Conservation (phyloP, 2,329 filamentous ascomycete species). For the Fusarium domesticum region DNA sequence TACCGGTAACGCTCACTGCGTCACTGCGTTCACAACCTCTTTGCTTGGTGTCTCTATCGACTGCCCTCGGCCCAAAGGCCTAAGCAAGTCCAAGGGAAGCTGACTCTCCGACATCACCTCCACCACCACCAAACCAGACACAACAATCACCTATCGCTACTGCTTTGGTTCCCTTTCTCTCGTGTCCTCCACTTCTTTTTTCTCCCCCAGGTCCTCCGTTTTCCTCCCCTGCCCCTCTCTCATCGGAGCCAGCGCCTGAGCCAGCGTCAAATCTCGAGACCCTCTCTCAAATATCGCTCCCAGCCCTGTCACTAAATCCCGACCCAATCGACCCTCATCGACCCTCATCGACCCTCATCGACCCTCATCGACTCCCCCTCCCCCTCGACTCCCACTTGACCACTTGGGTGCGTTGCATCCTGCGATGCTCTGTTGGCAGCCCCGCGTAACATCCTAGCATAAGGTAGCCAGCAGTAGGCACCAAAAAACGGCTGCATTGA, state of each 20-base stretch:
- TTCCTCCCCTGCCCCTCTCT: constrained; percentile 1
- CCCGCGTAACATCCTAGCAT: constrained; percentile 29
- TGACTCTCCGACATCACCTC: background rate
- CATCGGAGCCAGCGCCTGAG: constrained; percentile 8
- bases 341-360: constrained; percentile 21
- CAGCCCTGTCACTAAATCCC: constrained; percentile 16
- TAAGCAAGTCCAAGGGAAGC: no score
- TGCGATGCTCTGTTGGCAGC: constrained; percentile 35
- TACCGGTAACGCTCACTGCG: constrained; percentile 1
- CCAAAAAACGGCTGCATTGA: constrained; percentile 16
- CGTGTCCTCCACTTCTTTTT: constrained; percentile 16
- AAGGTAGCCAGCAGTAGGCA: constrained; percentile 23
- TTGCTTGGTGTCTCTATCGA: background rate
- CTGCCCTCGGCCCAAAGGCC: background rate
- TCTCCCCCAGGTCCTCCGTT: constrained; percentile 11
- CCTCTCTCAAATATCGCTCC: constrained; percentile 17
- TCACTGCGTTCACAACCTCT: constrained; percentile 1
- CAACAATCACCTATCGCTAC: constrained; percentile 5
- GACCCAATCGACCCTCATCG: constrained; percentile 20
- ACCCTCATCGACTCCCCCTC: constrained; percentile 15
- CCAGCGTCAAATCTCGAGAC: constrained; percentile 4
- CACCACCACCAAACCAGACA: constrained; percentile 1
- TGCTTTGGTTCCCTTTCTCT: constrained; percentile 6
- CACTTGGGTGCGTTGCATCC: constrained; percentile 34
- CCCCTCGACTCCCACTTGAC: constrained; percentile 20